Conservation (phyloP, 1,284 basidiomycete species). For the Cutaneotrichosporon sp. region DNA sequence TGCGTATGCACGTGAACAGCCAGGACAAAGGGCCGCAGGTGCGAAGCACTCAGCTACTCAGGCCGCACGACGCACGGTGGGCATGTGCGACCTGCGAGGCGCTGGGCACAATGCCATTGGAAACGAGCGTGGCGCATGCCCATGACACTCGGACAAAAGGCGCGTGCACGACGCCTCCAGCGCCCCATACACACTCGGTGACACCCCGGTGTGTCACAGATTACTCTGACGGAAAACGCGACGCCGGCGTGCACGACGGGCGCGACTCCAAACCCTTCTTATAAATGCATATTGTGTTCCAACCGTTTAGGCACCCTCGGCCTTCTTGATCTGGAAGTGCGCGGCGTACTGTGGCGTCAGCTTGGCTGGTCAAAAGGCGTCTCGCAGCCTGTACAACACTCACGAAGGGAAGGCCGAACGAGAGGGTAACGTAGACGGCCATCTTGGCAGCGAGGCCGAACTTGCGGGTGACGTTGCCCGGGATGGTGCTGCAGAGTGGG, state of each 20-base stretch:
- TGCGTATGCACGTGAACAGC: not conserved
- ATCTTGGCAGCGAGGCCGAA: constrained; percentile 37
- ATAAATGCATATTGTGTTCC: not conserved
- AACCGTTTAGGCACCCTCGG: not conserved
- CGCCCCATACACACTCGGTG: no score
- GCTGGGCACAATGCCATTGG: no score
- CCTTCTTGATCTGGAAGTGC: constrained; percentile 3
- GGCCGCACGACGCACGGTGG: no score
- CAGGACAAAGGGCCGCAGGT: not conserved
- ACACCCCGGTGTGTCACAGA: not conserved
- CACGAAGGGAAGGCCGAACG: constrained; percentile 23
- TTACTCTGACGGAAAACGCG: not conserved
- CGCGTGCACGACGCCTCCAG: no score
- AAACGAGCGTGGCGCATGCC: no score
- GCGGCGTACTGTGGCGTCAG: constrained; percentile 1
- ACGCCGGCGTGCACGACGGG: not conserved
- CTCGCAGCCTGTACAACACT: not conserved
- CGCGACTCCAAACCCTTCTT: not conserved
- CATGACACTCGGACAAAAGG: no score
- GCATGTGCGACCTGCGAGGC: no score
- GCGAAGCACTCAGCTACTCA: no score
- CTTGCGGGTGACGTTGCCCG: constrained; percentile 38
- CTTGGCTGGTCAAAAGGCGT: not conserved
- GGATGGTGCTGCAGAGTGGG: constrained; percentile 31
- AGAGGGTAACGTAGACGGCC: constrained; percentile 19